Base-by-base conservation (phyloP, 331 rosid genomes). In the Saraca asoca region DNA sequence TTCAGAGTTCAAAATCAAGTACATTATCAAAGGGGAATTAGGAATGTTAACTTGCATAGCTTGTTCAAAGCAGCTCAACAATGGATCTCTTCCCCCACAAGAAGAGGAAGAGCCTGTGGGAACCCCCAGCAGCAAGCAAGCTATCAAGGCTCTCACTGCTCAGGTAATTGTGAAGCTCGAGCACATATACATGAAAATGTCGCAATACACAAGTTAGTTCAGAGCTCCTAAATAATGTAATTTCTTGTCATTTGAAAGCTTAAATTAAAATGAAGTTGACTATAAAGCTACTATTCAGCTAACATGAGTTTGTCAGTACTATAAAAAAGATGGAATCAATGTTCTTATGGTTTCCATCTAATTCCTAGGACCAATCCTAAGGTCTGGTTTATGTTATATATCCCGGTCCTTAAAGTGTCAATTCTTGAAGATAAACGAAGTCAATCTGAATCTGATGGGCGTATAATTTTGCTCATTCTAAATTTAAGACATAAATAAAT, bases 11-110 rank as follows among this genome's bases (percentile, higher is more conserved):
- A 41, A 59, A 71, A 35, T 55, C 60, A 44, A 41, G 70, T 59
- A 16, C 62, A 41, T 38, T 68, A 53, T 38, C 9, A 15, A 35
- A 67, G 54, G 48, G 48, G 50, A 53, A 65, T 56, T 73, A 73
- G 62, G 71, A 71, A 94, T 90, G 98, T 77, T 94, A 85, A 90
- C 91, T 71, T 94, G 98, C 82, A 86, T 90, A 58, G 86, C 98
- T 4, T 90, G 98, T 87, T 82, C 97, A 16, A 88, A 93, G 86
- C 90, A 88, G 68, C 95, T 88, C 60, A 86, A 74, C 66, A 83
- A 88, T 80, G 95, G 97, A 90, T 94, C 98, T 90, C 91, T 86
- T 66, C 83, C 54, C 49, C 91, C 19, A 16, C 82, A 74, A 56
- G 90, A 84, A 5, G 92, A 87, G 5, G 91, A 87, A 59, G 88